Evolutionary conservation across 305 asterid genomes (phyloP).

Genomic region (Caryopteris hybrid): DNA sequence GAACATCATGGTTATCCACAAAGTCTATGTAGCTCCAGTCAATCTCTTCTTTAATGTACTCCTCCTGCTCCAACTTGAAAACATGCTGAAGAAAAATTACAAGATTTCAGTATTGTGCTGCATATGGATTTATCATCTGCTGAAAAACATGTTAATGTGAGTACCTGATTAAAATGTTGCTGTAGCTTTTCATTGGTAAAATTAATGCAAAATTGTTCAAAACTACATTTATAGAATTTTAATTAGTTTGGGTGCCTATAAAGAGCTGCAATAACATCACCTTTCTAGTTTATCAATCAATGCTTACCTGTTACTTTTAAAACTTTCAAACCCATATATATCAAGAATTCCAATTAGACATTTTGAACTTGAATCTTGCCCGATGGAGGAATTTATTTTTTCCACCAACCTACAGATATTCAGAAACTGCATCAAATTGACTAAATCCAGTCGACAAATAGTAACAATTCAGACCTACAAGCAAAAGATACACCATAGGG

Average conservation of each 20-base stretch:
- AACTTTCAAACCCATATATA: conserved; percentile 98
- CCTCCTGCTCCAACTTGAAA: conserved; percentile 99
- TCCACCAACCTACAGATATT: conserved; percentile 77
- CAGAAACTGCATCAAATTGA: conserved; percentile 16
- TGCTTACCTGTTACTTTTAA: conserved; percentile 71
- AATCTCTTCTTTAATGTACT: conserved; percentile 82
- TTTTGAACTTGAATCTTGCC: conserved; percentile 89
- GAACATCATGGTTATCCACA: conserved; percentile 97
- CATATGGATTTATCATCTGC: conserved; percentile 8
- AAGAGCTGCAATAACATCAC: neutral
- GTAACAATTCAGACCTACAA: conserved; percentile 1
- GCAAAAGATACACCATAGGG: conserved; percentile 17
- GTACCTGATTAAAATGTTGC: conserved; percentile 99
- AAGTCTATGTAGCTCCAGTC: conserved; percentile 98
- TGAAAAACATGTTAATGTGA: conserved; percentile 17
- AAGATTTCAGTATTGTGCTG: conserved; percentile 17
- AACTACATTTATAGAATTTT: conserved; percentile 27
- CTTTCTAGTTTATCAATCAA: conserved; percentile 13
- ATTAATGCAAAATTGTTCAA: conserved; percentile 97
- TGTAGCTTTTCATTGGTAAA: conserved; percentile 98
- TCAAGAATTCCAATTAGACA: conserved; percentile 94
- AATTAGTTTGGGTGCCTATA: conserved; percentile 15
- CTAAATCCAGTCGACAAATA: conserved; percentile 13
- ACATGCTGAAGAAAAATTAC: conserved; percentile 70
- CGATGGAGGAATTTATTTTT: conserved; percentile 85